These are phyloP conservation scores for Xerocomus nothofagi DNA, from an alignment of 1,284 basidiomycete genomes.

Conservation along the genomic window DNA sequence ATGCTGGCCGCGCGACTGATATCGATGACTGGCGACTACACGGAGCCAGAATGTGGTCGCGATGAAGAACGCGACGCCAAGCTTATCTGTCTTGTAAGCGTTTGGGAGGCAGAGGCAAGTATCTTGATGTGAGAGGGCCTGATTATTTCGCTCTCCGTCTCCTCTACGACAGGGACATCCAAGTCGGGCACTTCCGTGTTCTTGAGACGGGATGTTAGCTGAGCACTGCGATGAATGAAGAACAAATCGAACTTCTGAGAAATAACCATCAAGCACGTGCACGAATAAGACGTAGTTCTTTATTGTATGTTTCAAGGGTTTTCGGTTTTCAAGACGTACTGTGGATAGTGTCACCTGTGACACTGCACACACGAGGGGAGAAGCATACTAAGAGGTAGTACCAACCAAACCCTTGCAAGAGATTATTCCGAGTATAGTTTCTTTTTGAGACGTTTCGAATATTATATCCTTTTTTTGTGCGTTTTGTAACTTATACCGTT, in stretches of 20 bases:
- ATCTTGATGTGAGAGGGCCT: constrained; percentile 38
- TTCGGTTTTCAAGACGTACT: constrained; percentile 2
- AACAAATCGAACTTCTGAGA: background rate
- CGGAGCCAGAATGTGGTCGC: constrained; percentile 2
- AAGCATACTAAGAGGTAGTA: background rate
- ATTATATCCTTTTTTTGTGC: constrained; percentile 11
- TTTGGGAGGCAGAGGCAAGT: constrained; percentile 78
- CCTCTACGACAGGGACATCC: constrained; percentile 25
- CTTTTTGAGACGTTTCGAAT: constrained; percentile 3
- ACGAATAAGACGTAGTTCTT: background rate
- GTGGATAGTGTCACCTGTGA: background rate
- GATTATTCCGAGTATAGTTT: background rate
- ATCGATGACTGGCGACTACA: constrained; percentile 22
- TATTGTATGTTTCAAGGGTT: background rate
- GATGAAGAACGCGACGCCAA: constrained; percentile 43
- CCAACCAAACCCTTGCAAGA: background rate
- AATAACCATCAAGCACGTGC: background rate
- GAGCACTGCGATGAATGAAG: background rate
- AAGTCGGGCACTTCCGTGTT: constrained; percentile 20
- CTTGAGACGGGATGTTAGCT: background rate
- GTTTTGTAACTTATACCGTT: constrained; percentile 6
- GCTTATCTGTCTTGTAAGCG: constrained; percentile 81
- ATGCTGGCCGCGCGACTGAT: constrained; percentile 27
- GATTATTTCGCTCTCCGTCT: constrained; percentile 16
- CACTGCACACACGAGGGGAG: background rate